These are phyloP conservation scores for Cucurbita moschata DNA, from an alignment of 306 rosid species.

Conservation along the genomic window DNA sequence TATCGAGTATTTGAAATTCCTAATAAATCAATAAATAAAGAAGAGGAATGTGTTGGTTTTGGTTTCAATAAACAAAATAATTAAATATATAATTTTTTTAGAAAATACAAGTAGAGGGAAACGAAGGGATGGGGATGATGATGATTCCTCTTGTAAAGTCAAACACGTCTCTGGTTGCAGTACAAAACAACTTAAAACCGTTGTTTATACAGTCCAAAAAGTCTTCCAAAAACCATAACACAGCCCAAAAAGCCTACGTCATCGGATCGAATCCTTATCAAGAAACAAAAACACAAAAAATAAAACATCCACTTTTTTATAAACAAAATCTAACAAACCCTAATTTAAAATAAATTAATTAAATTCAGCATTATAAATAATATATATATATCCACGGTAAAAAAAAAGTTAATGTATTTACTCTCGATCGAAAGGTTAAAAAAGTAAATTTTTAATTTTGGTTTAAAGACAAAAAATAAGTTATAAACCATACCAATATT, in stretches of 20 bases:
- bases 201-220: not conserved
- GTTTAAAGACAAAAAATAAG: no score
- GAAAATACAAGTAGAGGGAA: not conserved
- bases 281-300: not conserved
- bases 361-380: not conserved
- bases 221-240: not conserved
- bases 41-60: no score
- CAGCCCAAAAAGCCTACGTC: not conserved
- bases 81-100: no score
- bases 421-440: no score
- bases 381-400: no score
- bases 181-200: not conserved
- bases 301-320: not conserved
- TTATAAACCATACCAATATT: no score
- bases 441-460: no score
- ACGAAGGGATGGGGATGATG: not conserved
- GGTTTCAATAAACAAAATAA: no score
- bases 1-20: no score
- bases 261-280: not conserved
- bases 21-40: no score
- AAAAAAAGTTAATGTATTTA: no score
- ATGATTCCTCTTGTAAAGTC: not conserved
- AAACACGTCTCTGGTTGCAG: constrained; percentile 3
- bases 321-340: not conserved
- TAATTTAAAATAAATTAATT: not conserved